phyloP scores from a whole-genome alignment of 805 yeast genomes.

The Hyphopichia homilentoma region DNA sequence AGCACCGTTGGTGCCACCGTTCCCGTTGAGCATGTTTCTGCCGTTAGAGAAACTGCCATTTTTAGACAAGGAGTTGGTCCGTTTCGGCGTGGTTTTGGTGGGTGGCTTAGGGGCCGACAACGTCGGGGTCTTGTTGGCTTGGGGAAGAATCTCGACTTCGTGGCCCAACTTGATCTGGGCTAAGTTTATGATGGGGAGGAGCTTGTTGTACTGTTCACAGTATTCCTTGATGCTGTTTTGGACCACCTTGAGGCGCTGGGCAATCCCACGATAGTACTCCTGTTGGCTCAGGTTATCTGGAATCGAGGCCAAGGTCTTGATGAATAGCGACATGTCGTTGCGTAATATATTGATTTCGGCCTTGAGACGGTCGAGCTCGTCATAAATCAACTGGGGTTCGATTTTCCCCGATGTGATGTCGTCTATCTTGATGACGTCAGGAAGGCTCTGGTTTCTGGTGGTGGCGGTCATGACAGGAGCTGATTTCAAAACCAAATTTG shows the following conservation, averaged over 20 bases:
- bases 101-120: no score
- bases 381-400: conserved; percentile 39
- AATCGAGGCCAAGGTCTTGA: conserved; percentile 34
- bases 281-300: conserved; percentile 29
- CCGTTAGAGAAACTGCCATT: no score
- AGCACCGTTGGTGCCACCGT: no score
- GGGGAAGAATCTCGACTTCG: conserved; percentile 44
- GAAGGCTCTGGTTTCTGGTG: conserved; percentile 14
- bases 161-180: conserved; percentile 49
- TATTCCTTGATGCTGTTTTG: conserved; percentile 40
- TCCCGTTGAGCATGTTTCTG: no score
- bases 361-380: conserved; percentile 38
- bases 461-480: conserved; percentile 2
- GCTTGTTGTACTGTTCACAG: conserved; percentile 39
- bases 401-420: conserved; percentile 42
- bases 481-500: no score
- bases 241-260: conserved; percentile 32
- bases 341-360: conserved; percentile 39
- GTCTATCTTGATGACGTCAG: conserved; percentile 37
- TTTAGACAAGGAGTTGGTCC: no score
- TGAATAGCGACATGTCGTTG: conserved; percentile 37
- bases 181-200: conserved; percentile 48
- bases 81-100: no score
- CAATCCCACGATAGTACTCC: conserved; percentile 35
- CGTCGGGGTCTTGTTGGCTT: background rate